Conservation (phyloP, 139 green algal genomes). For the Desmodesmus armatus region DNA sequence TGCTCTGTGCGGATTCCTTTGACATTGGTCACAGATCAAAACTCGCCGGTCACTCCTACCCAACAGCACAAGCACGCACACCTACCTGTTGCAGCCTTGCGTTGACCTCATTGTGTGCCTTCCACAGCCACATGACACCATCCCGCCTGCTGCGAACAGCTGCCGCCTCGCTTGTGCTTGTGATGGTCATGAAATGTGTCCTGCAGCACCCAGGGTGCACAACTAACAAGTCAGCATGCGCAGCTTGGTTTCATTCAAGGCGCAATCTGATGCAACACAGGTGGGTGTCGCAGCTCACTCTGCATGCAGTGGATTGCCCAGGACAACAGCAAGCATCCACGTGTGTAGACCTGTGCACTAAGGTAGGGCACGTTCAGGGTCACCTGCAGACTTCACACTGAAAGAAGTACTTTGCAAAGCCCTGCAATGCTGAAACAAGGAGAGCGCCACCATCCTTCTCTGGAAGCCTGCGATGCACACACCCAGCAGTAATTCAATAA, state of each 20-base stretch:
- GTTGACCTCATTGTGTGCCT: slow-evolving; percentile 85
- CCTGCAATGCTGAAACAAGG: slow-evolving; percentile 61
- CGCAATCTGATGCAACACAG: not conserved
- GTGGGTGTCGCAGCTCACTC: not conserved
- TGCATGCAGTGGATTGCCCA: not conserved
- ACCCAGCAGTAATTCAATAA: not conserved
- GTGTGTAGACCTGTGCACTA: not conserved
- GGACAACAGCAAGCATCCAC: slow-evolving; percentile 17
- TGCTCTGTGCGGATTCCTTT: no score
- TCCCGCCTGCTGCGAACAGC: slow-evolving; percentile 56
- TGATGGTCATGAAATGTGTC: slow-evolving; percentile 66
- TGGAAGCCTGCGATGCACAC: slow-evolving; percentile 40
- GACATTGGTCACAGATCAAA: no score
- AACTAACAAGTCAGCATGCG: not conserved
- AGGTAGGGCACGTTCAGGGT: slow-evolving; percentile 20
- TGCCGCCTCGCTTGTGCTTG: slow-evolving; percentile 48
- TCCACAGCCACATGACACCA: slow-evolving; percentile 84
- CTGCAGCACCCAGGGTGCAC: slow-evolving; percentile 49
- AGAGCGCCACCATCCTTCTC: slow-evolving; percentile 46
- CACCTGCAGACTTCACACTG: slow-evolving; percentile 51
- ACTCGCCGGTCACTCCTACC: not conserved
- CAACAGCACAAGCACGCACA: not conserved
- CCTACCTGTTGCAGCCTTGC: not conserved
- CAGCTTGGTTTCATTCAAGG: not conserved
- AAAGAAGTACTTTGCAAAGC: slow-evolving; percentile 70